Evolutionary conservation across 225 moss, liverwort and hornwort species (phyloP).

Genomic region (Pseudisothecium myosuroides): DNA sequence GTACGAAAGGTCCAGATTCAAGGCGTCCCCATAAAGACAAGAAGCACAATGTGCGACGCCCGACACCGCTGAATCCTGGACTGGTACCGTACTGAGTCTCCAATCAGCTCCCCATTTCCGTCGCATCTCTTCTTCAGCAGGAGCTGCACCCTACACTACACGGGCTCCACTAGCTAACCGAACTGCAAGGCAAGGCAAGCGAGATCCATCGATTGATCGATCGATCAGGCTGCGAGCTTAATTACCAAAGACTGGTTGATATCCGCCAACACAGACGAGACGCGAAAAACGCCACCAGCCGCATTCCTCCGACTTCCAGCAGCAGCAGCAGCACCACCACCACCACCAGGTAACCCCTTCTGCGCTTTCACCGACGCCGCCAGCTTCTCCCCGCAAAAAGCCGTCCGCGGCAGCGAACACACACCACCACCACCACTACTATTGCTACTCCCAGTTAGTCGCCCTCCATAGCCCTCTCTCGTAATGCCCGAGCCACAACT

Average conservation of each 20-base stretch:
- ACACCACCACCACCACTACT: too few relatives aligned
- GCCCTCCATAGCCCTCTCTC: neutral
- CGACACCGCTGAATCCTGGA: neutral
- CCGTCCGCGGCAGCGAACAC: neutral
- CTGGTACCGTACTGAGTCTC: too few relatives aligned
- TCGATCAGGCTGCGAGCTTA: neutral
- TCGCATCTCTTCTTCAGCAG: neutral
- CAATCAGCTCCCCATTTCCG: neutral
- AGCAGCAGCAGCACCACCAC: neutral
- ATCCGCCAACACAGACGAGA: slow-evolving; percentile 35
- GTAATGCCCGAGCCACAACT: neutral
- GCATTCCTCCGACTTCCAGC: neutral
- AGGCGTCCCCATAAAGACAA: too few relatives aligned
- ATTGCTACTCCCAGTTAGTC: neutral
- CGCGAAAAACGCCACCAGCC: neutral
- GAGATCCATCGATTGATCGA: neutral
- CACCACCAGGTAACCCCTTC: neutral
- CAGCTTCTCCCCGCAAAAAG: slow-evolving; percentile 26
- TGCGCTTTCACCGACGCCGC: slow-evolving; percentile 9
- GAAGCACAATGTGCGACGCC: neutral
- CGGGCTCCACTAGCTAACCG: too few relatives aligned
- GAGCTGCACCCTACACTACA: neutral
- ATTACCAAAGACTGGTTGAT: slow-evolving; percentile 26
- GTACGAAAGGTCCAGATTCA: neutral
- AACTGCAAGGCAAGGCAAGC: neutral